Evolutionary conservation across 768 basidiomycete species (phyloP), one percentile per base, ranked within the genome.

Genomic region (Lentinula raphanica): DNA sequence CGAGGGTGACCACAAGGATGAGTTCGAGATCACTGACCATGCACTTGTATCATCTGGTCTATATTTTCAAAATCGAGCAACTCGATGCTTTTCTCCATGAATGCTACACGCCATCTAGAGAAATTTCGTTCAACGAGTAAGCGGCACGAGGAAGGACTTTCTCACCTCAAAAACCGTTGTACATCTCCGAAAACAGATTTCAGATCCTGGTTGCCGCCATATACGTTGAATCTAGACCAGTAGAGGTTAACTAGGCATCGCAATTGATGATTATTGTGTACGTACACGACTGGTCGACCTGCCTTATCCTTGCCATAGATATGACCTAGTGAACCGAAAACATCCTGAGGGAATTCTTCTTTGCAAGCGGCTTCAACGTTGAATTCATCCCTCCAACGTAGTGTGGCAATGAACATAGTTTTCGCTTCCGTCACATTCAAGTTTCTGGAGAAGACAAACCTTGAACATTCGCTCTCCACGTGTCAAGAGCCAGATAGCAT

Each of bases 171-270:
- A 71, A 94, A 92, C 36, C 85, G 79, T 53, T 84, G 77, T 17
- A 88, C 79, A 65, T 94, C 89, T 27, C 85, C 81, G 64, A 93
- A 93, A n/a, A 87, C 85, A 9, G 80, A 79, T 59, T 85, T 80
- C 29, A 86, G 66, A 65, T 92, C 81, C 46, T 82, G 72, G 59
- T 82, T 81, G 12, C 78, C 87, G 23, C 91, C 91, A 60, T 92
- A 93, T 5, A 92, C 67, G 66, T 92, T 93, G 66, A 92, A 92
- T 1, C 88, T 91, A 53, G 32, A 23, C 3, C 21, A 29, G 5
- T 25, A 12, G 19, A 19, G 6, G 19, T 53, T 17, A 44, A 32
- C 21, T 29, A n/a, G 4, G 40, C 12, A 21, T n/a, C 11, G 27
- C 46, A 9, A 44, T 23, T 8, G 17, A 38, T n/a, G 51, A 54